Evolutionary conservation across 2,329 filamentous ascomycete species (phyloP).

Genomic region (Mariannaea elegans): DNA sequence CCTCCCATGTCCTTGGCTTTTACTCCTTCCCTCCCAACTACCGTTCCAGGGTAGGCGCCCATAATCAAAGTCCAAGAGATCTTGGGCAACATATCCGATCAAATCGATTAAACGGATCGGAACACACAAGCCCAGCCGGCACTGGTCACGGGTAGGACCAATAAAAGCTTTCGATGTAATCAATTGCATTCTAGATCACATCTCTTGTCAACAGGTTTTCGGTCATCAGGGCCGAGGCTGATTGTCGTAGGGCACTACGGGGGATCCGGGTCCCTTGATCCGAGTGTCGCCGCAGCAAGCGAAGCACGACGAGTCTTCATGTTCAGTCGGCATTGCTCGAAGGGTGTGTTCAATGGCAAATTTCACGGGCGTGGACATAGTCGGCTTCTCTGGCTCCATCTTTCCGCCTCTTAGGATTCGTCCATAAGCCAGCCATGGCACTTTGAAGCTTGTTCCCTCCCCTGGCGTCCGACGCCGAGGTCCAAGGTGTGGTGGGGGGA

Average conservation of each 20-base stretch:
- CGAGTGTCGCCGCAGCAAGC: slow-evolving; percentile 25
- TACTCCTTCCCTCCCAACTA: not conserved
- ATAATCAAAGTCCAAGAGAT: not conserved
- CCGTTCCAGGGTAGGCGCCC: slow-evolving; percentile 9
- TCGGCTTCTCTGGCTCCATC: slow-evolving; percentile 32
- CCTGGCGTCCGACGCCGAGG: slow-evolving; percentile 28
- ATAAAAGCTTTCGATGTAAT: slow-evolving; percentile 16
- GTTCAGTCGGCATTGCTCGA: slow-evolving; percentile 2
- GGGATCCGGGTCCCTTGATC: slow-evolving; percentile 36
- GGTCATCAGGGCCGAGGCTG: slow-evolving; percentile 38
- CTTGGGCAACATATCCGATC: slow-evolving; percentile 4
- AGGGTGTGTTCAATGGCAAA: slow-evolving; percentile 9
- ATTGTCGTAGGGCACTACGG: not conserved
- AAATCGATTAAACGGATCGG: not conserved
- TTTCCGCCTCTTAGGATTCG: slow-evolving; percentile 24
- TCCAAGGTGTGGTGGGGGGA: slow-evolving; percentile 20
- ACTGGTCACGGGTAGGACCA: slow-evolving; percentile 5
- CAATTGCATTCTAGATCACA: not conserved
- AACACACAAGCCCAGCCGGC: slow-evolving; percentile 4
- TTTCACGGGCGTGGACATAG: slow-evolving; percentile 29
- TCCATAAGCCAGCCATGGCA: not conserved
- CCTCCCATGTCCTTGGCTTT: not conserved
- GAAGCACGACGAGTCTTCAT: not conserved
- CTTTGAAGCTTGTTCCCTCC: not conserved
- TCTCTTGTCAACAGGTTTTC: slow-evolving; percentile 11